phyloP scores from a whole-genome alignment of 1,139 yeast genomes.

The Geotrichum cucujoidarum region DNA sequence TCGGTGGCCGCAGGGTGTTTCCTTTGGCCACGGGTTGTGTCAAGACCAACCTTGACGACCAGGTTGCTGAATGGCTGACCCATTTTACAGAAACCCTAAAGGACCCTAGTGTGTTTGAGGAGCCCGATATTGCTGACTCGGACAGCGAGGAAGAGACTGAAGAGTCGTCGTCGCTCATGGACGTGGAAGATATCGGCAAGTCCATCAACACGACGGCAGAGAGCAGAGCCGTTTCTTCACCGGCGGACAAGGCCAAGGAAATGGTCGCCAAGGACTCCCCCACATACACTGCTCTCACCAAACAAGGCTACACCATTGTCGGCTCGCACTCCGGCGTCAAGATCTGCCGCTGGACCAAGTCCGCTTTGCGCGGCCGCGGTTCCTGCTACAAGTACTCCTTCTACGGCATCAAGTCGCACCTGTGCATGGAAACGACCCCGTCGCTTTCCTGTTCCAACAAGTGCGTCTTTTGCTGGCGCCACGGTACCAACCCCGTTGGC shows the following conservation, averaged over 20 bases:
- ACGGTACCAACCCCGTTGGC: conserved; percentile 95
- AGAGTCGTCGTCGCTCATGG: conserved; percentile 45
- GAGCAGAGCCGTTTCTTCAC: conserved; percentile 21
- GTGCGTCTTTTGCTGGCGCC: conserved; percentile 97
- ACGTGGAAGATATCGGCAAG: conserved; percentile 78
- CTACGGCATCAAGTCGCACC: conserved; percentile 82
- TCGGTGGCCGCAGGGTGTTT: conserved; percentile 79
- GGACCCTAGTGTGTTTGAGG: conserved; percentile 53
- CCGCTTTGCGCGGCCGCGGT: conserved; percentile 90
- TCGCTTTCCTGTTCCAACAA: conserved; percentile 89
- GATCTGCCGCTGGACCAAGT: conserved; percentile 94
- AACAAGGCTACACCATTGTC: conserved; percentile 88
- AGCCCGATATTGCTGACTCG: conserved; percentile 42
- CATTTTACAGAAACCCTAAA: conserved; percentile 54
- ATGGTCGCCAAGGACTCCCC: conserved; percentile 93
- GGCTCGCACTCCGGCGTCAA: conserved; percentile 96
- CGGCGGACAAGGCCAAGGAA: conserved; percentile 50
- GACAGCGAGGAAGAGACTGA: conserved; percentile 45
- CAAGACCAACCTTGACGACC: conserved; percentile 61
- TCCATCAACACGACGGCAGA: conserved; percentile 23
- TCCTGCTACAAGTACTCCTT: conserved; percentile 91
- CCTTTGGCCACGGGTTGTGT: conserved; percentile 85
- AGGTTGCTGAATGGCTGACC: conserved; percentile 62
- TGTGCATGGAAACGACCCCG: conserved; percentile 96
- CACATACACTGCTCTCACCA: conserved; percentile 78